Conservation (phyloP, 2,329 filamentous ascomycete species). For the Xylaria sp. region DNA sequence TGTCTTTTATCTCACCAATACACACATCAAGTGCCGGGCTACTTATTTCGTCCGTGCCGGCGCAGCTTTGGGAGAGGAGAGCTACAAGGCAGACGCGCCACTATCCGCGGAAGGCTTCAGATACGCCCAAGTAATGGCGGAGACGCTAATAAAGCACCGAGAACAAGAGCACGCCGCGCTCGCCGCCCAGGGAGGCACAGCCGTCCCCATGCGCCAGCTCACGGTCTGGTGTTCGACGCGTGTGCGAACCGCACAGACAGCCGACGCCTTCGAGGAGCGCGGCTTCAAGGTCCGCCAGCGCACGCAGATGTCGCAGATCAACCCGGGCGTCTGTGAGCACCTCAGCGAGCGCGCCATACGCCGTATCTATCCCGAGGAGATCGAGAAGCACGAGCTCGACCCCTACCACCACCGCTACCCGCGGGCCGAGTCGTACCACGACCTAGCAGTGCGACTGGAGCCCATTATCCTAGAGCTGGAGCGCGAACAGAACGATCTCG, state of each 20-base stretch:
- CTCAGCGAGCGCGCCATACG: slow-evolving; percentile 85
- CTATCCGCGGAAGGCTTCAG: slow-evolving; percentile 79
- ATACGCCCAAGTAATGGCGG: slow-evolving; percentile 86
- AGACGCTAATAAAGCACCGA: slow-evolving; percentile 80
- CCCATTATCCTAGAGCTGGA: slow-evolving; percentile 98
- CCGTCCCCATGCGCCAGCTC: slow-evolving; percentile 75
- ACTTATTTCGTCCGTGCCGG: slow-evolving; percentile 93
- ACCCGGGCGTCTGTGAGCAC: slow-evolving; percentile 94
- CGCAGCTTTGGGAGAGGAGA: slow-evolving; percentile 84
- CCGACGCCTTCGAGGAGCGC: slow-evolving; percentile 75
- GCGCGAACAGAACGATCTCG: slow-evolving; percentile 93
- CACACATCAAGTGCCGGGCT: slow-evolving; percentile 93
- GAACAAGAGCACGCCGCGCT: slow-evolving; percentile 77
- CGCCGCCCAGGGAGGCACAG: slow-evolving; percentile 70
- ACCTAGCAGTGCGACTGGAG: slow-evolving; percentile 95
- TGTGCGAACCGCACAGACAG: slow-evolving; percentile 87
- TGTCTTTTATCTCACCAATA: slow-evolving; percentile 96
- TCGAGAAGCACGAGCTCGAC: slow-evolving; percentile 89
- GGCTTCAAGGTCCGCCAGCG: slow-evolving; percentile 89
- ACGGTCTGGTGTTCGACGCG: slow-evolving; percentile 96
- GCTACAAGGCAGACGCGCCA: slow-evolving; percentile 88
- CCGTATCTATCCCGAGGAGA: slow-evolving; percentile 84
- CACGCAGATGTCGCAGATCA: slow-evolving; percentile 96
- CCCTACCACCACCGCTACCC: slow-evolving; percentile 98
- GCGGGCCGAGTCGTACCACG: slow-evolving; percentile 96